Conservation (phyloP, 108 stramenopile species). For the Aurantiochytrium sp. region DNA sequence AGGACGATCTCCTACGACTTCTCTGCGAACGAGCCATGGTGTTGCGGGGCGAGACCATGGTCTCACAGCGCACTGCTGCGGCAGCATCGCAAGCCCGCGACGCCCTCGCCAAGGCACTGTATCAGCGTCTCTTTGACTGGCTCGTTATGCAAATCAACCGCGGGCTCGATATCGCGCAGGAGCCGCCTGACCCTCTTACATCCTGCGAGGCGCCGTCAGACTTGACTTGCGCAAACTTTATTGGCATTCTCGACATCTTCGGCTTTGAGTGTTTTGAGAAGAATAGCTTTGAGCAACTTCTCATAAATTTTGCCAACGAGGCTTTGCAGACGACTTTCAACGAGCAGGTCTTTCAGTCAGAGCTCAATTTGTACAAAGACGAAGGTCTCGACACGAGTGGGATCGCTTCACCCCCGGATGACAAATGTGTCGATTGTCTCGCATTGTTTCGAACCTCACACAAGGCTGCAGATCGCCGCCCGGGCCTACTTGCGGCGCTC, state of each 20-base stretch:
- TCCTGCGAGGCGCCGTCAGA: no score
- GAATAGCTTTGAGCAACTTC: conserved; percentile 52
- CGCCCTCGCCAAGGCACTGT: conserved; percentile 33
- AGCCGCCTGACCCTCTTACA: no score
- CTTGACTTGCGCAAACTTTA: not conserved
- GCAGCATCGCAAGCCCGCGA: conserved; percentile 24
- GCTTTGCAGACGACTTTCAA: conserved; percentile 57
- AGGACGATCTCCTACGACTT: conserved; percentile 60
- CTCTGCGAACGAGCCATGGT: conserved; percentile 65
- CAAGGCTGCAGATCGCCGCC: not conserved
- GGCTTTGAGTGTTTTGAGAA: conserved; percentile 54
- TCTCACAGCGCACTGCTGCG: not conserved
- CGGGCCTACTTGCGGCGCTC: not conserved
- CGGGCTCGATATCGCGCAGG: not conserved
- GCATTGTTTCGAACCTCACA: conserved; percentile 59
- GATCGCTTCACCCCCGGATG: conserved; percentile 87
- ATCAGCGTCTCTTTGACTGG: conserved; percentile 36
- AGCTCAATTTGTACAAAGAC: conserved; percentile 45
- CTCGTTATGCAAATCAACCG: conserved; percentile 34
- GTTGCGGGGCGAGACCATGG: conserved; percentile 13
- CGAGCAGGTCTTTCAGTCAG: conserved; percentile 45
- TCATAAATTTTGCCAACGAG: conserved; percentile 52
- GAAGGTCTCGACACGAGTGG: conserved; percentile 47
- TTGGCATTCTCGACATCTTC: conserved; percentile 56
- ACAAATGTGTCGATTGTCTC: conserved; percentile 92